Conservation (phyloP, 371 early-diverging fungal species). For the Mortierella polycephala region DNA sequence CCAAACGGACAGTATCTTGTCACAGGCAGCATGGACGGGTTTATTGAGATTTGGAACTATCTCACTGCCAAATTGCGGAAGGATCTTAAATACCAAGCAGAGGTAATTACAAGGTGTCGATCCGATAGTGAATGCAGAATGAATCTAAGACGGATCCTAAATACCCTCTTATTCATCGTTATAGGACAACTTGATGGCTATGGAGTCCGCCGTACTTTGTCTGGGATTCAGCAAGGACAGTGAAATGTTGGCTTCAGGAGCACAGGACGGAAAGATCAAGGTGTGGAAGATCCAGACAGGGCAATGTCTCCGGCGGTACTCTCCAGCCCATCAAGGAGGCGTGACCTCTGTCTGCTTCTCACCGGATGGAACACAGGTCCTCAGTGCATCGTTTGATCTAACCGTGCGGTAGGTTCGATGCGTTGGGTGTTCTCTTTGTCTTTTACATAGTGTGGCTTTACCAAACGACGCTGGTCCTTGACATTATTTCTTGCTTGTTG, state of each 20-base stretch:
- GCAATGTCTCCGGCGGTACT: conserved; percentile 74
- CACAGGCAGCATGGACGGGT: conserved; percentile 93
- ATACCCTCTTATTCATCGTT: not conserved
- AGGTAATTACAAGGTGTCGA: conserved; percentile 58
- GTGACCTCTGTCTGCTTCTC: conserved; percentile 83
- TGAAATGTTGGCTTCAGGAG: conserved; percentile 86
- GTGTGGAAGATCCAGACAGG: conserved; percentile 89
- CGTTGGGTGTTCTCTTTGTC: not conserved
- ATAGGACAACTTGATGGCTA: conserved; percentile 90
- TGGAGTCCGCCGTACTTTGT: conserved; percentile 86
- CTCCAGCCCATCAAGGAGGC: conserved; percentile 86
- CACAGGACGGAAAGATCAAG: conserved; percentile 86
- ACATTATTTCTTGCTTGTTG: not conserved
- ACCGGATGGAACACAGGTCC: conserved; percentile 77
- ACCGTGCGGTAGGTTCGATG: conserved; percentile 64
- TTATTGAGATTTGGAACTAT: conserved; percentile 94
- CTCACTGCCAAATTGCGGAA: conserved; percentile 88
- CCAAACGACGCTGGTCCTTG: not conserved
- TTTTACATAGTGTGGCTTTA: too few relatives aligned
- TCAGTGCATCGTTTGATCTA: conserved; percentile 85
- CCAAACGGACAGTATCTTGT: conserved; percentile 84
- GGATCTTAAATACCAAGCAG: conserved; percentile 90
- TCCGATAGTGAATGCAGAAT: not conserved
- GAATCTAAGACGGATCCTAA: not conserved
- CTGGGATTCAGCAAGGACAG: conserved; percentile 80